Base-by-base conservation (phyloP, 2,329 filamentous ascomycete species). In the Diaporthe vexans region DNA sequence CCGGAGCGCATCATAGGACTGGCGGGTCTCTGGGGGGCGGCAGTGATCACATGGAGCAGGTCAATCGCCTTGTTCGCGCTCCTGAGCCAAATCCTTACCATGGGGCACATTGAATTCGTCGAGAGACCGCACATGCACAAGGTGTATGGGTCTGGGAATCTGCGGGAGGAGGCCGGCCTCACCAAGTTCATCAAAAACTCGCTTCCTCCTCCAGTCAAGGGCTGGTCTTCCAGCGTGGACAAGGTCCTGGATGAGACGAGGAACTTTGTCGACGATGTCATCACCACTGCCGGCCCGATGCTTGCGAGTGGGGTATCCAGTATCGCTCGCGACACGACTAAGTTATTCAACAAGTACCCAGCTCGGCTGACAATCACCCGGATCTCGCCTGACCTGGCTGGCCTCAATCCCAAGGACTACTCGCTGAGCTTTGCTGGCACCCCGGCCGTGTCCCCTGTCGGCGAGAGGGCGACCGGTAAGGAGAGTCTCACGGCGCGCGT, bases 71-170 rank as follows among this genome's bases (percentile, higher is more conserved):
- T 95, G 81, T 89, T 98, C 78, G 96, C 97, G 2, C 86, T 98
- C 29, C 83, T 95, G 48, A 95, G 94, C 77, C 97, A 99, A 81
- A 90, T 96, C 43, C 87, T 98, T 67, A 97, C 94, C 1, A 87
- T 98, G 43, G 91, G 88, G 40, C 98, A 98, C 85, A 94, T 99
- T 72, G 94, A 97, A 74, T 94, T 96, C 77, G 94, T 99, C 13
- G 97, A 99, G 84, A 93, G 95, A 75, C 97, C 96, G 19, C 97
- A 99, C 83, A 98, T 99, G 95, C 94, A 98, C 82, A 98, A 98
- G 87, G 90, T 98, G 24, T 99, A 99, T 80, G 96, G 97, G 56
- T 89, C 71, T 26, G 71, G 92, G 78, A 93, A 92, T 78, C 87
- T 99, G 59, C 93, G 97, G 74, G 88, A 93, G 77, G 95, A 98